A percentile compares a stretch with the other conserved stretches of the same genome.
Evolutionary conservation across 1,284 basidiomycete species (phyloP).

Genomic region (Ceratobasidium sp.): DNA sequence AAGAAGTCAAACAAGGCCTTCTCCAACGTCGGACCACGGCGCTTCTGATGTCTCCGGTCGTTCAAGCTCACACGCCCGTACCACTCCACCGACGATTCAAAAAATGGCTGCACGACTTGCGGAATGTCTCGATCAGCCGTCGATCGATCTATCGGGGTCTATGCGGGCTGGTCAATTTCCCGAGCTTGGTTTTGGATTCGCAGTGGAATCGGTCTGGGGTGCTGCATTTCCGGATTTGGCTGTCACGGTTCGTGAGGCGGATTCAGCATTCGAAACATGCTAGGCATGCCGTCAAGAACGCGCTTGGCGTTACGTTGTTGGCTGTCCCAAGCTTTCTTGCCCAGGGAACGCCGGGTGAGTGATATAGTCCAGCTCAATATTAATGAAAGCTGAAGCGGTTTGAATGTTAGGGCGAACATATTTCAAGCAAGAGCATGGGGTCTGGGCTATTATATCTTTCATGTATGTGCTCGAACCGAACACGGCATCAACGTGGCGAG

Average conservation of each 20-base stretch:
- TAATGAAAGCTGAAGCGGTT: neutral
- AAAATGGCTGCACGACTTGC: neutral
- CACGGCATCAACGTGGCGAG: constrained; percentile 30
- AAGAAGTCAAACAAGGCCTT: constrained; percentile 27
- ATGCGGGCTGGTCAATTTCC: neutral
- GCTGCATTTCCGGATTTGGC: constrained; percentile 7
- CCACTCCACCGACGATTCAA: constrained; percentile 12
- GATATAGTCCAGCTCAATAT: too few relatives aligned
- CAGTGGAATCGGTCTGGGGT: constrained; percentile 26
- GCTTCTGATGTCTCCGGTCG: constrained; percentile 14
- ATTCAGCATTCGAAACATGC: constrained; percentile 38
- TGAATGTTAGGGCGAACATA: constrained; percentile 14
- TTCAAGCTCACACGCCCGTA: neutral
- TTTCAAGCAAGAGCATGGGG: constrained; percentile 4
- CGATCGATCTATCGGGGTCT: neutral
- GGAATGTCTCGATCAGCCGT: neutral
- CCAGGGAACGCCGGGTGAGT: constrained; percentile 15
- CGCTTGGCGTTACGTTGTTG: constrained; percentile 21
- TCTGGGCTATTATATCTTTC: constrained; percentile 36
- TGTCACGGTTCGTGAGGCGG: constrained; percentile 9
- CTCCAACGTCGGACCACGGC: constrained; percentile 30
- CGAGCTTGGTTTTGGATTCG: neutral
- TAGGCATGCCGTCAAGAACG: constrained; percentile 30
- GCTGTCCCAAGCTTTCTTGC: constrained; percentile 29
- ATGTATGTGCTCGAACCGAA: constrained; percentile 37